Evolutionary conservation across 1,284 basidiomycete genomes (phyloP), one percentile per base, ranked within the genome.

Genomic region (Cutaneotrichosporon sp.): DNA sequence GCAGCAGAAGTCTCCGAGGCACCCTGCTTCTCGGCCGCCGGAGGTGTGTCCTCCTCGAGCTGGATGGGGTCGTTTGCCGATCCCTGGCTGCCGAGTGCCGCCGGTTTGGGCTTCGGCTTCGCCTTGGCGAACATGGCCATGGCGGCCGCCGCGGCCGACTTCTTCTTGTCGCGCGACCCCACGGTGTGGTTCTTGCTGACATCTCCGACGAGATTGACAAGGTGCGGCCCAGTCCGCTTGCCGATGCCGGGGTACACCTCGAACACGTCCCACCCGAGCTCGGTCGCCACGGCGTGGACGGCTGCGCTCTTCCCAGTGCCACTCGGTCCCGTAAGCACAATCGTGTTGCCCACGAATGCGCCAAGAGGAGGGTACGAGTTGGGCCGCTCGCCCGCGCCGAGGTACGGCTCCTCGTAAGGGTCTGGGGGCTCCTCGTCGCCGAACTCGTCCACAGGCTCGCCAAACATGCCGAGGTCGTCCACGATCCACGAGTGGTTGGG

Each of bases 221-320:
- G 80, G 65, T 87, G 91, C 36, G 87, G 83, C 2, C 90, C 91
- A 49, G 87, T 90, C 24, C 97, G 86, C 72, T 86, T 89, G 25
- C 92, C 92, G 62, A 95, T 88, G 4, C 97, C 97, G n/a, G 97
- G 90, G 79, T 94, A 92, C 10, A 99, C 91, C 77, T 99, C 97
- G 72, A 99, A 97, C 13, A 99, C 87, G 56, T 97, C 91, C 89
- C 91, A 99, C 5, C 90, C 92, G 22, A 99, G 84, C 77, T 98
- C 92, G 47, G 89, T 85, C 3, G 95, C 92, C 67, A 93, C 95
- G 0, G 95, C 94, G 74, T 97, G 92, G 0, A 97, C 89, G 7
- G 92, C 87, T 0, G 92, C 89, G 4, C 93, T 94, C 81, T 99
- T 99, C 27, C 97, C 97, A 51, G 84, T 84, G 1, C 95, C 97